A percentile compares a stretch with the other conserved stretches of the same genome.
Evolutionary conservation across 768 basidiomycete species (phyloP).

Genomic region (Trametes maxima): DNA sequence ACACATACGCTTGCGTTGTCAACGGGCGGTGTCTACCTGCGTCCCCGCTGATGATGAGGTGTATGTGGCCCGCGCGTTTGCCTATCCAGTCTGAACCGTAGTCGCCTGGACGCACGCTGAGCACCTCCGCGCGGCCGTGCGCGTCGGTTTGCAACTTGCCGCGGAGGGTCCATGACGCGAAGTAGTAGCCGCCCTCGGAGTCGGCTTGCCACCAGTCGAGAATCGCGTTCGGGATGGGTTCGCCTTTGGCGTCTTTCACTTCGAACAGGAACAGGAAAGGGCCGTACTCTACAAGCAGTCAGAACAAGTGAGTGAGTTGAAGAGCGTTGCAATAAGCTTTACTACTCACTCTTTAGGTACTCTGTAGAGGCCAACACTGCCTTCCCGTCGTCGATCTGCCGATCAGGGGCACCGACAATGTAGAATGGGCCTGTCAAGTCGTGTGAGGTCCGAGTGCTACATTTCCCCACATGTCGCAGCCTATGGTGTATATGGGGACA

Average conservation of each 20-base stretch:
- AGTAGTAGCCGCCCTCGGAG: constrained; percentile 25
- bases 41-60: constrained; percentile 21
- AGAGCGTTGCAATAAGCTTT: not conserved
- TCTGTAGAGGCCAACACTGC: constrained; percentile 26
- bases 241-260: constrained; percentile 27
- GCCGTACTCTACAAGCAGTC: constrained; percentile 10
- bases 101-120: constrained; percentile 29
- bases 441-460: not conserved
- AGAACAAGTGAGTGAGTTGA: not conserved
- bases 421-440: constrained; percentile 28
- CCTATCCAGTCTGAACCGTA: constrained; percentile 18
- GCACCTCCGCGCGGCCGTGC: constrained; percentile 26
- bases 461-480: not conserved
- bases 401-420: constrained; percentile 25
- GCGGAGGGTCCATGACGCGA: constrained; percentile 27
- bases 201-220: constrained; percentile 34
- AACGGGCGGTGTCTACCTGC: constrained; percentile 16
- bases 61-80: constrained; percentile 26
- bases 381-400: constrained; percentile 30
- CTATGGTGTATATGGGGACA: not conserved
- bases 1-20: constrained; percentile 31
- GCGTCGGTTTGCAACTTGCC: constrained; percentile 27
- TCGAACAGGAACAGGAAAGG: constrained; percentile 25
- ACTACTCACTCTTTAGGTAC: constrained; percentile 22
- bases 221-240: constrained; percentile 24